Percentiles rank a stretch among this genome's conserved stretches.
Conservation (phyloP, 2,329 filamentous ascomycete genomes). For the Fusarium fujikuroi region DNA sequence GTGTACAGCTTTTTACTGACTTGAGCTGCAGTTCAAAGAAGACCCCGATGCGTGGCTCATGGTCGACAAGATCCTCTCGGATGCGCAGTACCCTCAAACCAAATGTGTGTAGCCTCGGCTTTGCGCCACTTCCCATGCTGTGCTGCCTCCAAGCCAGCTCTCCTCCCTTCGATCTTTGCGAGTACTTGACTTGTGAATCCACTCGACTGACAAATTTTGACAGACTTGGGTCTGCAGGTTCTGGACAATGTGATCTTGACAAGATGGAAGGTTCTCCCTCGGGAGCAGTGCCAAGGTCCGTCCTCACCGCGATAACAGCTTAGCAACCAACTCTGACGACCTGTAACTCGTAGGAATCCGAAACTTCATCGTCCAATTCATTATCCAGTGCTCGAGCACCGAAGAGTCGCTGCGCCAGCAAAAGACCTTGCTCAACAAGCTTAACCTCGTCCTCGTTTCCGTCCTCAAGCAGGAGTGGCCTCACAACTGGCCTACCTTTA, state of each 20-base stretch:
- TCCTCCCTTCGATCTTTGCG: background rate
- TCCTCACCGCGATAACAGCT: conserved; percentile 12
- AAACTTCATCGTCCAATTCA: conserved; percentile 99
- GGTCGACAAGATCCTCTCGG: conserved; percentile 95
- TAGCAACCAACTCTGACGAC: conserved; percentile 21
- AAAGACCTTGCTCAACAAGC: conserved; percentile 94
- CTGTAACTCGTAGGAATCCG: conserved; percentile 77
- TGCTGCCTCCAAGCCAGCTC: background rate
- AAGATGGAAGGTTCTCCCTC: conserved; percentile 96
- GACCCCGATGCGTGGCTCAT: conserved; percentile 98
- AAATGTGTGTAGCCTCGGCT: conserved; percentile 75
- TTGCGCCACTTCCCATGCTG: conserved; percentile 23
- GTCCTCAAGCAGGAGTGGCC: conserved; percentile 99
- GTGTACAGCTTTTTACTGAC: conserved; percentile 24
- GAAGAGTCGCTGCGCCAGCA: conserved; percentile 88
- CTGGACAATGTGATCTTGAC: conserved; percentile 99
- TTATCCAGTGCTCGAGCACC: conserved; percentile 90
- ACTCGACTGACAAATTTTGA: conserved; percentile 42
- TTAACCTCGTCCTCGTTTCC: conserved; percentile 96
- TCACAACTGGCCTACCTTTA: conserved; percentile 99
- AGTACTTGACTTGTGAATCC: conserved; percentile 5
- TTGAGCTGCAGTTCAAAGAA: conserved; percentile 84
- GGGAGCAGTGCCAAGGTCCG: conserved; percentile 91
- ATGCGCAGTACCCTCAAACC: conserved; percentile 92
- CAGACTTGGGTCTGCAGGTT: conserved; percentile 93